Evolutionary conservation across 768 basidiomycete genomes (phyloP).

Genomic region (Hygrophoropsis aurantiaca): DNA sequence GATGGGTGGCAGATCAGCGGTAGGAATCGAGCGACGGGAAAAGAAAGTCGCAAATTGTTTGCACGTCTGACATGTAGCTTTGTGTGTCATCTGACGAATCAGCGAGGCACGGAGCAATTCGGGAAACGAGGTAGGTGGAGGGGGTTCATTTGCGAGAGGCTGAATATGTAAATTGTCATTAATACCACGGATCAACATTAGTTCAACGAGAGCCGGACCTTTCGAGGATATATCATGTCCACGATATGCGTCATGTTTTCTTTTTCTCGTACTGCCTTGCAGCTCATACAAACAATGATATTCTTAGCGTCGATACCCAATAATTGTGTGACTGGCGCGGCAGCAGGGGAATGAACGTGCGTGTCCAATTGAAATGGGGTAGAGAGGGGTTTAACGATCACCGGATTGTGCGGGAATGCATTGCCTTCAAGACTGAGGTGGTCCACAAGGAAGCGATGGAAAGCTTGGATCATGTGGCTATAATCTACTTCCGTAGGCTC

Average conservation of each 20-base stretch:
- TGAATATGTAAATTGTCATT: slow-evolving; percentile 13
- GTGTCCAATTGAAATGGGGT: slow-evolving; percentile 21
- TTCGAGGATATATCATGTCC: slow-evolving; percentile 85
- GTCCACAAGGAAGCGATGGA: slow-evolving; percentile 92
- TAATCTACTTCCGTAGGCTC: slow-evolving; percentile 76
- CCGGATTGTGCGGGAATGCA: slow-evolving; percentile 57
- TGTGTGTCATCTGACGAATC: slow-evolving; percentile 79
- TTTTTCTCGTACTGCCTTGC: slow-evolving; percentile 70
- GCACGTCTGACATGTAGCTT: slow-evolving; percentile 84
- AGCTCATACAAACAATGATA: slow-evolving; percentile 70
- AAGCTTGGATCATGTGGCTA: slow-evolving; percentile 87
- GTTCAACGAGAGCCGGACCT: slow-evolving; percentile 43
- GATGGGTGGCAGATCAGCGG: slow-evolving; percentile 73
- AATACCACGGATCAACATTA: too few species aligned
- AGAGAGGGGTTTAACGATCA: slow-evolving; percentile 38
- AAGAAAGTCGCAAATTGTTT: slow-evolving; percentile 74
- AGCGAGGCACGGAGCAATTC: slow-evolving; percentile 74
- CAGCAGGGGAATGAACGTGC: slow-evolving; percentile 31
- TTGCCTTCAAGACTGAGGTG: slow-evolving; percentile 77
- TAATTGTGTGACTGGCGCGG: slow-evolving; percentile 83
- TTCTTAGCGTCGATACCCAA: slow-evolving; percentile 80
- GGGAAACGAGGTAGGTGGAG: slow-evolving; percentile 51
- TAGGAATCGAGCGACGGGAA: slow-evolving; percentile 63
- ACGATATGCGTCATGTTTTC: slow-evolving; percentile 80
- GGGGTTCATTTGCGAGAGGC: slow-evolving; percentile 37